phyloP scores from a whole-genome alignment of 2,329 filamentous ascomycete genomes.

The Fusarium pseudoanthophilum region DNA sequence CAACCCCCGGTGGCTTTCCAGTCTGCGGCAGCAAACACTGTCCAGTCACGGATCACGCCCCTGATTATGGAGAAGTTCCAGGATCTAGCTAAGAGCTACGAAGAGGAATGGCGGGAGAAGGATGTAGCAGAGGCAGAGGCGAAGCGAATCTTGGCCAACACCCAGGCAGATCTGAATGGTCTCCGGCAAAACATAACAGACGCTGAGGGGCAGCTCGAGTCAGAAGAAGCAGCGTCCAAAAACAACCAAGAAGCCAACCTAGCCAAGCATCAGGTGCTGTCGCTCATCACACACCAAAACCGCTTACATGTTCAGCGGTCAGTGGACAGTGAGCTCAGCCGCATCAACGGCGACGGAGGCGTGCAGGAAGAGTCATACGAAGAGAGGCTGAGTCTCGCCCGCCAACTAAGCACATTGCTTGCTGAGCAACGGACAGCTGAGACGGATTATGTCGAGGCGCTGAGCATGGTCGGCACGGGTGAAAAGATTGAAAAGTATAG shows the following conservation, averaged over 20 bases:
- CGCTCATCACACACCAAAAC: constrained; percentile 63
- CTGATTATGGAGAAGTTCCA: constrained; percentile 78
- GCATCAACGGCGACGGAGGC: constrained; percentile 60
- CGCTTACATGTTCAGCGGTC: constrained; percentile 63
- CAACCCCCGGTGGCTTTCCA: constrained; percentile 59
- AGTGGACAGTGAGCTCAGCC: constrained; percentile 61
- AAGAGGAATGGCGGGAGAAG: constrained; percentile 80
- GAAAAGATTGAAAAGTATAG: constrained; percentile 81
- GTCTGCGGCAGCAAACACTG: constrained; percentile 74
- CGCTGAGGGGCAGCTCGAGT: constrained; percentile 65
- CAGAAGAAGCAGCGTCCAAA: constrained; percentile 64
- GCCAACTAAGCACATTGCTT: constrained; percentile 66
- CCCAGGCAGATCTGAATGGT: constrained; percentile 72
- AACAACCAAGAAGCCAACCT: constrained; percentile 62
- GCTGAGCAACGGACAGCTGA: constrained; percentile 71
- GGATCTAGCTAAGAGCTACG: constrained; percentile 75
- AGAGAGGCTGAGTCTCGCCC: constrained; percentile 67
- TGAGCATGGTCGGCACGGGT: constrained; percentile 75
- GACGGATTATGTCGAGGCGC: constrained; percentile 73
- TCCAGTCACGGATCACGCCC: constrained; percentile 75
- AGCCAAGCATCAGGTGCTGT: constrained; percentile 60
- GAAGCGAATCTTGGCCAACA: constrained; percentile 71
- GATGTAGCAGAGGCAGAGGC: constrained; percentile 76
- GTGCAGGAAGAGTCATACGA: constrained; percentile 59
- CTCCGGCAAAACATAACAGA: constrained; percentile 69